Evolutionary conservation across 2,329 filamentous ascomycete species (phyloP).

Genomic region (Fusarium nodosum): DNA sequence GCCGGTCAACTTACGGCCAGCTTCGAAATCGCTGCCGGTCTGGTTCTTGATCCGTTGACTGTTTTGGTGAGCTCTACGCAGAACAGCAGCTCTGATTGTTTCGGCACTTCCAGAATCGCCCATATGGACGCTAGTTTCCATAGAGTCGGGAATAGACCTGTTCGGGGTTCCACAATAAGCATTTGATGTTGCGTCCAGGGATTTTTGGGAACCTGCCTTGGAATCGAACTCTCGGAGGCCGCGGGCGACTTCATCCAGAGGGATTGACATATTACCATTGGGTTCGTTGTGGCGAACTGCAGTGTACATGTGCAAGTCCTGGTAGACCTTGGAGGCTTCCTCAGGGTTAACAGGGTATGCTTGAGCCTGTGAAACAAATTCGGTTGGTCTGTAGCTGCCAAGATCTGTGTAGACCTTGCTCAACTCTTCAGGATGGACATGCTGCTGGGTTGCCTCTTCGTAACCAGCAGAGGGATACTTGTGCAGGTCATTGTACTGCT

Average conservation of each 20-base stretch:
- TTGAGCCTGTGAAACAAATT: slow-evolving; percentile 49
- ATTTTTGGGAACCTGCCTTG: slow-evolving; percentile 49
- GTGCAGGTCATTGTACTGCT: slow-evolving; percentile 53
- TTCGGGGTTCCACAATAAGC: slow-evolving; percentile 46
- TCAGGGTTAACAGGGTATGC: slow-evolving; percentile 53
- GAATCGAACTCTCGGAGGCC: slow-evolving; percentile 57
- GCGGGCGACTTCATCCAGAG: slow-evolving; percentile 53
- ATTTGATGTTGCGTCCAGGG: slow-evolving; percentile 45
- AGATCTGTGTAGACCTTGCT: slow-evolving; percentile 60
- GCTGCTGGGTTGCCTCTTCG: slow-evolving; percentile 47
- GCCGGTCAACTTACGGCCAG: slow-evolving; percentile 57
- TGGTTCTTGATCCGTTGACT: slow-evolving; percentile 33
- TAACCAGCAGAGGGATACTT: slow-evolving; percentile 52
- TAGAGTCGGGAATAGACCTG: slow-evolving; percentile 41
- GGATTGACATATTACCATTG: slow-evolving; percentile 49
- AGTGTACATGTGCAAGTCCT: slow-evolving; percentile 59
- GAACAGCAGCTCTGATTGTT: slow-evolving; percentile 51
- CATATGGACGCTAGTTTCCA: slow-evolving; percentile 35
- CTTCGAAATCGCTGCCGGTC: slow-evolving; percentile 9
- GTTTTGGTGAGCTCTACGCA: slow-evolving; percentile 47
- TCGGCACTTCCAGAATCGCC: slow-evolving; percentile 50
- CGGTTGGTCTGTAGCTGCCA: slow-evolving; percentile 55
- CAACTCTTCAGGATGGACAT: slow-evolving; percentile 56
- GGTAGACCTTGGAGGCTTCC: slow-evolving; percentile 56
- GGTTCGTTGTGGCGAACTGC: slow-evolving; percentile 55